Conservation (phyloP, 2,329 filamentous ascomycete species). For the Monilinia vaccinii-corymbosi region DNA sequence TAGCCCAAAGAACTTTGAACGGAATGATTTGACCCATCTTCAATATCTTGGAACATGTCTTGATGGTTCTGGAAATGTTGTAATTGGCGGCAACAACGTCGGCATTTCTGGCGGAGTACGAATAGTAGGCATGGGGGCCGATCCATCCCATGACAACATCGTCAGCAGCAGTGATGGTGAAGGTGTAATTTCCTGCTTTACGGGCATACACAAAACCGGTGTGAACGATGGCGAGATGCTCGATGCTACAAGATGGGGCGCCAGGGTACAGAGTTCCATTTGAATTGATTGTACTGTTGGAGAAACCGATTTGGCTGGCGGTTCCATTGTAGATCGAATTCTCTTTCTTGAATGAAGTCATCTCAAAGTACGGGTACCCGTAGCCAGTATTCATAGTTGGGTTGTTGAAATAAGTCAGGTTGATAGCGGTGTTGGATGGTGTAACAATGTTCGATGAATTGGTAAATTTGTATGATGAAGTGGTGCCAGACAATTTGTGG, state of each 20-base stretch:
- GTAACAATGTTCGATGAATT: not conserved
- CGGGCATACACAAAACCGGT: not conserved
- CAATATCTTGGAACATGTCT: not conserved
- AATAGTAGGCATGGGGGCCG: not conserved
- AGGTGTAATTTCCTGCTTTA: not conserved
- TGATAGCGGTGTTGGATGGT: not conserved
- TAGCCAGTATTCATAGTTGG: not conserved
- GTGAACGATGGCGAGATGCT: not conserved
- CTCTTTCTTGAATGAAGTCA: not conserved
- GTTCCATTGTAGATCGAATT: not conserved
- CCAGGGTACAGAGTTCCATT: not conserved
- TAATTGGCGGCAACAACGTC: not conserved
- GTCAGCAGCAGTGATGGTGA: not conserved
- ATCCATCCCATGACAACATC: not conserved
- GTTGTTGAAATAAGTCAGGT: not conserved
- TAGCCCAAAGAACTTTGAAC: not conserved
- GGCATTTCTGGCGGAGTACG: not conserved
- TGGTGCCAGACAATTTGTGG: not conserved
- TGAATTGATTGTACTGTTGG: not conserved
- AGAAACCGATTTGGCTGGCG: not conserved
- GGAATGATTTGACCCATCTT: not conserved
- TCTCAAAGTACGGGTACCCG: not conserved
- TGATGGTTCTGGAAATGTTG: not conserved
- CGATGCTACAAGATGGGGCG: not conserved
- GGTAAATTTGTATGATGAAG: not conserved